phyloP scores from a whole-genome alignment of 768 basidiomycete species.

The Terana coerulea region DNA sequence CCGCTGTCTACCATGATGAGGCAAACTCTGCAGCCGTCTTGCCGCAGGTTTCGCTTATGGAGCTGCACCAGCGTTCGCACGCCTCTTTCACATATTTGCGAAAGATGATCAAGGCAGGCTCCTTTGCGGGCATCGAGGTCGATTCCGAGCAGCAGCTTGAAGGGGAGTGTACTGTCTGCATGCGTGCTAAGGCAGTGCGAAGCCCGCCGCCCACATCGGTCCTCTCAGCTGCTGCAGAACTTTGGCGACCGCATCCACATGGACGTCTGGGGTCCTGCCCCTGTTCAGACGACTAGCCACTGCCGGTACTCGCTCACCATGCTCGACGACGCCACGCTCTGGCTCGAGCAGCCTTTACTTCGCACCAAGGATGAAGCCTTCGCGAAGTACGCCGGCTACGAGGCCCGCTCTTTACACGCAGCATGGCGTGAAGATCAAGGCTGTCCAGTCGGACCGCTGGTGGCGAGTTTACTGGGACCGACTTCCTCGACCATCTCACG shows the following conservation, averaged over 20 bases:
- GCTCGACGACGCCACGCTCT: neutral
- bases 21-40: too few species aligned
- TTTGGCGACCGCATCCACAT: conserved; percentile 2
- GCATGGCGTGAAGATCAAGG: too few species aligned
- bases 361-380: neutral
- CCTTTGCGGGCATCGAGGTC: neutral
- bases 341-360: neutral
- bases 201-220: neutral
- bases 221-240: neutral
- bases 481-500: conserved; percentile 15
- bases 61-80: neutral
- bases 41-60: neutral
- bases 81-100: neutral
- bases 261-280: conserved; percentile 3
- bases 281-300: neutral
- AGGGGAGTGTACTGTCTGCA: neutral
- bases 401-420: neutral
- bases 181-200: too few species aligned
- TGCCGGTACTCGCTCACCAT: neutral
- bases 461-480: conserved; percentile 19
- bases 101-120: neutral
- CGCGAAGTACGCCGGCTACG: neutral
- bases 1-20: neutral
- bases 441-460: conserved; percentile 25
- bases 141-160: neutral